These are phyloP conservation scores for Penicillium sp. DNA, from an alignment of 2,329 filamentous ascomycete genomes.

Conservation along the genomic window DNA sequence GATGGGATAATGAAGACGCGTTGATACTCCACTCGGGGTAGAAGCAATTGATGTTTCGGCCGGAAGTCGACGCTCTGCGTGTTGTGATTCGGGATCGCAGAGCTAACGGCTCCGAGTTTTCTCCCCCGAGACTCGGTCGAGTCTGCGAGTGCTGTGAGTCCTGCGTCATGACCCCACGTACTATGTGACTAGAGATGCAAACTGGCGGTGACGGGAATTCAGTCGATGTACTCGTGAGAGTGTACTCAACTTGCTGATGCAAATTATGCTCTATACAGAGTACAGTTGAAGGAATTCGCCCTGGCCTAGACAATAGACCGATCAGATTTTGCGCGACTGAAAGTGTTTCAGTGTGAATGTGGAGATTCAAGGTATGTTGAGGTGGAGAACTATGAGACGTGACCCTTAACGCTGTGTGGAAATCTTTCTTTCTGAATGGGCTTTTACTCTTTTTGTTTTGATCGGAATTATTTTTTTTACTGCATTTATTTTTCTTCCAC, in stretches of 20 bases:
- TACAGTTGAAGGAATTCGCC: not conserved
- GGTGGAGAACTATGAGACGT: not conserved
- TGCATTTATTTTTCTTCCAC: too few relatives aligned
- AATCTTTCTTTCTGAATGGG: not conserved
- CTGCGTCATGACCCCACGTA: slow-evolving; percentile 4
- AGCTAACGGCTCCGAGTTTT: slow-evolving; percentile 23
- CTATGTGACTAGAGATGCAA: slow-evolving; percentile 3
- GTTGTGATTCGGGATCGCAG: slow-evolving; percentile 19
- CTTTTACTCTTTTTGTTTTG: too few relatives aligned
- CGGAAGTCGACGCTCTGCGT: slow-evolving; percentile 9
- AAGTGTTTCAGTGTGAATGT: slow-evolving; percentile 22
- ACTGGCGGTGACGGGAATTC: not conserved
- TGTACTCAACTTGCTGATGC: too few relatives aligned
- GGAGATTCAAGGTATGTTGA: slow-evolving; percentile 20
- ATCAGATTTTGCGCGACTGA: slow-evolving; percentile 21
- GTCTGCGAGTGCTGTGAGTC: too few relatives aligned
- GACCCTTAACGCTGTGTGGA: not conserved
- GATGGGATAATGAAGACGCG: slow-evolving; percentile 1
- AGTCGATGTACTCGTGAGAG: too few relatives aligned
- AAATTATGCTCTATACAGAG: too few relatives aligned
- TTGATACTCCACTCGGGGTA: not conserved
- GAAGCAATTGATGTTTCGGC: slow-evolving; percentile 10
- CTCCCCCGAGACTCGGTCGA: slow-evolving; percentile 18
- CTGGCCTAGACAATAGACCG: slow-evolving; percentile 1
- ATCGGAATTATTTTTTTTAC: too few relatives aligned